These are phyloP conservation scores for Talaromyces sp. DNA, from an alignment of 2,329 filamentous ascomycete species.

Conservation along the genomic window DNA sequence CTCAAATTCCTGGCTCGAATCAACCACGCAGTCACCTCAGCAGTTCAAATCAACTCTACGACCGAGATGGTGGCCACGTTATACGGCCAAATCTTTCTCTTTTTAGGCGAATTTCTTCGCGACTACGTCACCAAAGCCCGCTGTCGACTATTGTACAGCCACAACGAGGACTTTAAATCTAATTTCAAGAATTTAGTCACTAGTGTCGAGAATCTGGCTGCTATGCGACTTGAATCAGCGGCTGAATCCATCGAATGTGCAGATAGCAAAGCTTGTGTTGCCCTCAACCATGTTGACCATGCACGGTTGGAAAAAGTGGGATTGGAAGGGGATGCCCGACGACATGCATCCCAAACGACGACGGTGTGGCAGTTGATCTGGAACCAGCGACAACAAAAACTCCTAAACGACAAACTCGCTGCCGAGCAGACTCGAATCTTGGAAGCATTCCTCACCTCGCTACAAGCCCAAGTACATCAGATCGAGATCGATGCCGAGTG, in stretches of 20 bases:
- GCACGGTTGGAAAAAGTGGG: constrained; percentile 24
- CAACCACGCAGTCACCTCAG: constrained; percentile 31
- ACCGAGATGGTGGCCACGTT: constrained; percentile 27
- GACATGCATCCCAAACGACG: constrained; percentile 36
- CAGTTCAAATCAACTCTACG: constrained; percentile 16
- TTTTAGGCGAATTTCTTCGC: constrained; percentile 40
- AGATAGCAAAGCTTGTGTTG: constrained; percentile 21
- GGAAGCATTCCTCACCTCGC: constrained; percentile 27
- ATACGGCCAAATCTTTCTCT: constrained; percentile 38
- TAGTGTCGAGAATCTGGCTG: constrained; percentile 29
- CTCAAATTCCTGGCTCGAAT: constrained; percentile 35
- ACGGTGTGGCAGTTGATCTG: constrained; percentile 39
- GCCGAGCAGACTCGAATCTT: constrained; percentile 30
- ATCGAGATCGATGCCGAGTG: constrained; percentile 2
- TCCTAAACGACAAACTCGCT: constrained; percentile 29
- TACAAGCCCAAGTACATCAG: constrained; percentile 27
- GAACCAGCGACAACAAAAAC: constrained; percentile 38
- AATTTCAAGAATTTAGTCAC: constrained; percentile 36
- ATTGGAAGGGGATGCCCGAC: constrained; percentile 32
- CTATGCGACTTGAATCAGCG: constrained; percentile 21
- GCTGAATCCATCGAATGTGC: constrained; percentile 16
- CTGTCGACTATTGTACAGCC: constrained; percentile 37
- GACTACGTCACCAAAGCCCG: constrained; percentile 37
- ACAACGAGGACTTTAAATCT: constrained; percentile 36
- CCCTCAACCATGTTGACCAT: constrained; percentile 18